phyloP scores from a whole-genome alignment of 2,329 filamentous ascomycete genomes.

The Apiospora rasikravindrae region DNA sequence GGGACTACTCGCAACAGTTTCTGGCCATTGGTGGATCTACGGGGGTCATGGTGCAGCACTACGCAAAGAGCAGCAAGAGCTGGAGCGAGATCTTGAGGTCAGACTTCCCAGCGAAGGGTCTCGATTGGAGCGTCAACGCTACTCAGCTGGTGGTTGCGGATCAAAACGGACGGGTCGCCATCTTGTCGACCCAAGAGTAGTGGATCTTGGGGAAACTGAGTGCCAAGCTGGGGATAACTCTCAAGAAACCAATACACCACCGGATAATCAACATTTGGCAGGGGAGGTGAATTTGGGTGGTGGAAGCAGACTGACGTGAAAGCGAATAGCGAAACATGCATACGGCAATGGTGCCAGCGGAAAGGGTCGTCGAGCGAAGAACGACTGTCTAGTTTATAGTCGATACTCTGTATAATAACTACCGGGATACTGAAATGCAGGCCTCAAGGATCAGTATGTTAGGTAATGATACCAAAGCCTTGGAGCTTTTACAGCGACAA shows the following conservation, averaged over 20 bases:
- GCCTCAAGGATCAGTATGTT: neutral
- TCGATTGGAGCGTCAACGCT: conserved; percentile 79
- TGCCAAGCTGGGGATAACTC: neutral
- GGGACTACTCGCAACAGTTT: conserved; percentile 97
- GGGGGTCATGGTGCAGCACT: conserved; percentile 87
- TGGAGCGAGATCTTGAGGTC: conserved; percentile 88
- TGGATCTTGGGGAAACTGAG: conserved; percentile 5
- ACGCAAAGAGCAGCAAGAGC: conserved; percentile 81
- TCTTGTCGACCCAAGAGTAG: conserved; percentile 64
- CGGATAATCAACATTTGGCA: neutral
- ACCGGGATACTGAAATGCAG: neutral
- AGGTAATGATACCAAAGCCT: neutral
- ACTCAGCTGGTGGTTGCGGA: conserved; percentile 78
- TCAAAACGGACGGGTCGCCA: conserved; percentile 74
- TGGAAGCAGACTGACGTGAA: neutral
- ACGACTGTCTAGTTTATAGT: neutral
- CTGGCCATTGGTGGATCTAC: conserved; percentile 80
- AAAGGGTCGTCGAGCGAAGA: neutral
- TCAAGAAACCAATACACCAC: neutral
- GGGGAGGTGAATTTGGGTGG: neutral
- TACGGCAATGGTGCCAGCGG: neutral
- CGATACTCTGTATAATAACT: neutral
- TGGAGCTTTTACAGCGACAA: neutral
- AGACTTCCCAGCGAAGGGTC: conserved; percentile 72
- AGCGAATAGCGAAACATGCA: neutral